These are phyloP conservation scores for Beta macrorhiza DNA, from an alignment of 179 eudicot species.

Conservation along the genomic window DNA sequence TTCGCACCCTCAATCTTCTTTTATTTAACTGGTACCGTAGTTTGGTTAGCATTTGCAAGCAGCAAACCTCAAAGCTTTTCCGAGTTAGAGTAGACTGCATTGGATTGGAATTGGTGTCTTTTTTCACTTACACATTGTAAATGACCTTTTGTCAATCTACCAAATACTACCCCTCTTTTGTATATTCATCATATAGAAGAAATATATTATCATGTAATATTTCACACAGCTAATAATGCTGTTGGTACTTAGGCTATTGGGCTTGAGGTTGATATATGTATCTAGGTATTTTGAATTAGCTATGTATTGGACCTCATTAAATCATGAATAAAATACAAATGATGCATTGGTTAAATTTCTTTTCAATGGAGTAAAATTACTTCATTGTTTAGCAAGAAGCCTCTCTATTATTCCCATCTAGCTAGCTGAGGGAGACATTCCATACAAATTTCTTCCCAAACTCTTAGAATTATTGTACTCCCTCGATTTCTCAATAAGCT, in stretches of 20 bases:
- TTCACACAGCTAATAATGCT: not conserved
- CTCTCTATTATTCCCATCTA: no score
- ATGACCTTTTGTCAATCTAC: conserved; percentile 12
- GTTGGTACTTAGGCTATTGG: not conserved
- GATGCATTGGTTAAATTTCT: not conserved
- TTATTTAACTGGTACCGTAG: conserved; percentile 91
- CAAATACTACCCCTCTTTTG: conserved; percentile 1
- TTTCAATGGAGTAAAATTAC: not conserved
- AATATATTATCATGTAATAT: conserved; percentile 11
- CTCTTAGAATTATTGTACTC: no score
- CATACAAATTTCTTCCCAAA: no score
- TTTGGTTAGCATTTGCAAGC: conserved; percentile 92
- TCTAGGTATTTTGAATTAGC: not conserved
- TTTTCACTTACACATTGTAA: not conserved
- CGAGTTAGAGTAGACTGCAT: conserved; percentile 39
- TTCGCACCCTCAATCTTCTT: conserved; percentile 97
- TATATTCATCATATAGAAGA: conserved; percentile 1
- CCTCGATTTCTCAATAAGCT: no score
- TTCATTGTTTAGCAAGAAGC: not conserved
- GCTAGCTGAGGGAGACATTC: no score
- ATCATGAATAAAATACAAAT: not conserved
- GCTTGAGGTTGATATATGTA: not conserved
- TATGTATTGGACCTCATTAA: conserved; percentile 14
- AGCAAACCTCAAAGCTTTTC: conserved; percentile 85
- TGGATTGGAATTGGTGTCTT: not conserved